These are phyloP conservation scores for Cyclanthera cordifolia DNA, from an alignment of 306 rosid genomes.

Conservation along the genomic window DNA sequence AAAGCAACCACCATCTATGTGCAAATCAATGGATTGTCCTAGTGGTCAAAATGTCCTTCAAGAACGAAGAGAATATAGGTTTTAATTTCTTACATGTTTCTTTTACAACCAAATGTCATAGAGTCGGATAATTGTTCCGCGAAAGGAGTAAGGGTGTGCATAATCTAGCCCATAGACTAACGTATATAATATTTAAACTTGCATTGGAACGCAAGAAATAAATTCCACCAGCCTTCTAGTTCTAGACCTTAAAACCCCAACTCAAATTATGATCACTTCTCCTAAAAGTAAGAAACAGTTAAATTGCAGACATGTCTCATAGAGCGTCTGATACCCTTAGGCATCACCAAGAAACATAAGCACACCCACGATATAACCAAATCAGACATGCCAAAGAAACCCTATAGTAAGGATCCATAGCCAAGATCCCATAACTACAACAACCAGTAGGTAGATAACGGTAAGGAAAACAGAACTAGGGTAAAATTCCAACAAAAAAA, in stretches of 20 bases:
- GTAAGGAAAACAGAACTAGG: neutral
- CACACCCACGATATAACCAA: neutral
- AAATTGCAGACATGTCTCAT: neutral
- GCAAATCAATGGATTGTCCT: no score
- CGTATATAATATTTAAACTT: no score
- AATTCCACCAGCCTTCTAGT: neutral
- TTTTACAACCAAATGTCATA: no score
- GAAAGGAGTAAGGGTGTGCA: no score
- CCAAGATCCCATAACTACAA: neutral
- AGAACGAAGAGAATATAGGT: no score
- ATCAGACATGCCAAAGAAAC: neutral
- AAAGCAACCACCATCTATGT: constrained; percentile 4
- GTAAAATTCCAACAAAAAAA: neutral
- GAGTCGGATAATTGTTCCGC: no score
- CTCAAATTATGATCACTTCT: neutral
- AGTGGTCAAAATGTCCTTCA: no score
- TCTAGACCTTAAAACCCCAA: neutral
- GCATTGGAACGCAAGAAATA: neutral
- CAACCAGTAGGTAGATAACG: neutral
- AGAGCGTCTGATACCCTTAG: neutral
- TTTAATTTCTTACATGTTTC: no score
- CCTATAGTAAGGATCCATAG: neutral
- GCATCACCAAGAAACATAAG: neutral
- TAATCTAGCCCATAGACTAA: no score
- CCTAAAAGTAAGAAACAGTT: neutral